A percentile compares a stretch with the other conserved stretches of the same genome.
Evolutionary conservation across 495 filamentous ascomycete species (phyloP).

Genomic region (Articulospora tetracladia): DNA sequence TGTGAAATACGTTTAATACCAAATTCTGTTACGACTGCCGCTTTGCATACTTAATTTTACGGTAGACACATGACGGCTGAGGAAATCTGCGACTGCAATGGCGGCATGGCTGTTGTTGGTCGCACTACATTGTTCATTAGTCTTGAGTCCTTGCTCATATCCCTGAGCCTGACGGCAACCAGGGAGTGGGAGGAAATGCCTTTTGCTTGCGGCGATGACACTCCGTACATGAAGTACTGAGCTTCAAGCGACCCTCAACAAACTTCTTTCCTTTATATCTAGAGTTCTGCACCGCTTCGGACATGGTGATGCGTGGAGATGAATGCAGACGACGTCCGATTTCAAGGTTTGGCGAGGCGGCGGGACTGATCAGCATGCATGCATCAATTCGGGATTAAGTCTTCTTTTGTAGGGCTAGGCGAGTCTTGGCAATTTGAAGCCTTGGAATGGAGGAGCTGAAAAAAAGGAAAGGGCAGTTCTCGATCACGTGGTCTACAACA

Average conservation of each 20-base stretch:
- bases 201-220: slow-evolving; percentile 21
- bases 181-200: background rate
- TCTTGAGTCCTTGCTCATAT: background rate
- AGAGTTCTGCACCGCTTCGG: background rate
- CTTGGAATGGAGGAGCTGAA: background rate
- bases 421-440: background rate
- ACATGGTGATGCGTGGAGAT: background rate
- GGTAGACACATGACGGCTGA: slow-evolving; percentile 14
- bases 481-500: no score
- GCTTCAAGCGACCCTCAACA: slow-evolving; percentile 12
- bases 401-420: background rate
- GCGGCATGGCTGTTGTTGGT: slow-evolving; percentile 17
- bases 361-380: background rate
- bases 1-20: background rate
- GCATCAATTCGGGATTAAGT: background rate
- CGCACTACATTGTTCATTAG: slow-evolving; percentile 6
- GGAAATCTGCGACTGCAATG: slow-evolving; percentile 19
- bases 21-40: background rate
- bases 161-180: background rate
- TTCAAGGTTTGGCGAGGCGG: background rate
- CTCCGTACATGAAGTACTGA: slow-evolving; percentile 17
- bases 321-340: background rate
- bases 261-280: slow-evolving; percentile 7
- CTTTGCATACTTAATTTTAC: background rate
- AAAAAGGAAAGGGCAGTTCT: no score